phyloP scores from a whole-genome alignment of 2,329 filamentous ascomycete genomes.

The Laburnicola sp. region DNA sequence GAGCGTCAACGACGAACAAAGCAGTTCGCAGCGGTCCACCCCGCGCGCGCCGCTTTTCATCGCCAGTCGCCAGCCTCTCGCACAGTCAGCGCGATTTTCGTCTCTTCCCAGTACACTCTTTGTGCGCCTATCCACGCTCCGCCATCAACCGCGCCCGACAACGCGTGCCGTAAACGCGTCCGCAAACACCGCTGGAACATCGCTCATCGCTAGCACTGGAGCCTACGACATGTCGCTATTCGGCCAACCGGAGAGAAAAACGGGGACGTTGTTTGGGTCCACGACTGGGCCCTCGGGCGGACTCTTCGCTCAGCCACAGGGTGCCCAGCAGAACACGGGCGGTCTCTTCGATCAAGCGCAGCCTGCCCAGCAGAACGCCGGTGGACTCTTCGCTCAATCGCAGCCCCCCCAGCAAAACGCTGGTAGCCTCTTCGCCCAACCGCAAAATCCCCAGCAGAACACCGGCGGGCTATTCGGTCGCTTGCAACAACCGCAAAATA shows the following conservation, averaged over 20 bases:
- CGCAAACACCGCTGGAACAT: neutral
- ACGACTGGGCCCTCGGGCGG: slow-evolving; percentile 44
- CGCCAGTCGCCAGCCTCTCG: neutral
- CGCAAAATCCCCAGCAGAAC: slow-evolving; percentile 11
- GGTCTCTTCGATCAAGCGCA: slow-evolving; percentile 23
- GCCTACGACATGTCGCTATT: slow-evolving; percentile 36
- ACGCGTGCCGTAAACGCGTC: slow-evolving; percentile 1
- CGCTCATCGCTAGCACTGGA: neutral
- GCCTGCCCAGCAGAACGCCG: slow-evolving; percentile 24
- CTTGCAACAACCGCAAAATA: slow-evolving; percentile 35
- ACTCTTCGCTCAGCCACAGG: slow-evolving; percentile 44
- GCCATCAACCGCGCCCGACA: neutral
- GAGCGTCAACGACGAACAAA: no score
- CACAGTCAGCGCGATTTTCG: neutral
- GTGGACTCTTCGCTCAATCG: slow-evolving; percentile 22
- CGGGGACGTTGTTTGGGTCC: slow-evolving; percentile 43
- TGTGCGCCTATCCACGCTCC: neutral
- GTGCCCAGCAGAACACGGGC: slow-evolving; percentile 13
- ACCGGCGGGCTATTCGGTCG: slow-evolving; percentile 29
- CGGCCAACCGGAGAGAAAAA: slow-evolving; percentile 36
- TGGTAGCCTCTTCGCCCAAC: no score
- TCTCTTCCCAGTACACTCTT: neutral
- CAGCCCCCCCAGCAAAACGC: slow-evolving; percentile 16
- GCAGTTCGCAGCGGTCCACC: no score
- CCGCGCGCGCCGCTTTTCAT: no score